Percentiles rank a stretch among this genome's conserved stretches.
phyloP scores from a whole-genome alignment of 768 basidiomycete species.

The Daedaleopsis nitida region DNA sequence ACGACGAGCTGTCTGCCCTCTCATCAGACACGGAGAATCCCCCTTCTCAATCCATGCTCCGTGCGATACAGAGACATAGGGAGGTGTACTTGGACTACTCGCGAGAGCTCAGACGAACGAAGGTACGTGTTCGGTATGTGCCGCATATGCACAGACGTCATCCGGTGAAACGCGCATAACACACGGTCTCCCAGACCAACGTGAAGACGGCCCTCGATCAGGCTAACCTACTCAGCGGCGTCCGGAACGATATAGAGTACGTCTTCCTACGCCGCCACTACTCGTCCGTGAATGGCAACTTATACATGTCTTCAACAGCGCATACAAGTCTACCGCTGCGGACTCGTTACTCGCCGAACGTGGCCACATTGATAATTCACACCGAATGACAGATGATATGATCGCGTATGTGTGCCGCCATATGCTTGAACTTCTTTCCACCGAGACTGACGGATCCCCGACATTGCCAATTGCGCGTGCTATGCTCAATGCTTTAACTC shows the following conservation, averaged over 20 bases:
- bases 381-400: conserved; percentile 92
- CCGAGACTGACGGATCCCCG: neutral
- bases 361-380: conserved; percentile 87
- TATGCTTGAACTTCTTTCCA: neutral
- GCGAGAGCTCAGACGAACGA: conserved; percentile 83
- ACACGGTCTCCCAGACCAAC: conserved; percentile 54
- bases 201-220: conserved; percentile 83
- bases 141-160: neutral
- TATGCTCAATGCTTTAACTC: neutral
- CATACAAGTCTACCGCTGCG: conserved; percentile 87
- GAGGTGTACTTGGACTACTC: conserved; percentile 89
- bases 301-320: conserved; percentile 45
- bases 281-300: neutral
- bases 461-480: neutral
- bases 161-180: neutral
- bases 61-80: conserved; percentile 87
- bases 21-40: conserved; percentile 67
- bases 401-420: conserved; percentile 61
- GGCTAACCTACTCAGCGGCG: conserved; percentile 84
- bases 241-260: conserved; percentile 95
- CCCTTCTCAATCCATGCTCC: conserved; percentile 81
- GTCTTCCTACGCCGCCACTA: conserved; percentile 23
- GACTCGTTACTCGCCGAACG: conserved; percentile 90
- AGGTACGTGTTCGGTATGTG: conserved; percentile 46
- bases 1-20: conserved; percentile 73